Evolutionary conservation across 345 rosid genomes (phyloP).

Genomic region (Psidium friedrichsthalianum): DNA sequence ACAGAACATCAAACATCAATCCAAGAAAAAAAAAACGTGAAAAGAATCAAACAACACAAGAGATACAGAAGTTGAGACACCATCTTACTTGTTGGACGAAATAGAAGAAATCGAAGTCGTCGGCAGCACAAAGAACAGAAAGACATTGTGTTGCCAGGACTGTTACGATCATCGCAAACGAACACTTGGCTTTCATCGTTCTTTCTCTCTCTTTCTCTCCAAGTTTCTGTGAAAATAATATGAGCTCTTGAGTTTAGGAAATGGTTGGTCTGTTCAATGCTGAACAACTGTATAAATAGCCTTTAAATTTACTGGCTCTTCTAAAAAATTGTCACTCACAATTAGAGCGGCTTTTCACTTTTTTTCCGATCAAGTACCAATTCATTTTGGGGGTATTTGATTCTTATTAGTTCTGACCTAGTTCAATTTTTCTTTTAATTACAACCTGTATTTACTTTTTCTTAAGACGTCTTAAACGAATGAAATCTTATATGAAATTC

Average conservation of each 20-base stretch:
- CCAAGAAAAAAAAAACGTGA: background rate
- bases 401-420: background rate
- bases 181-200: conserved; percentile 7
- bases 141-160: conserved; percentile 33
- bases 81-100: conserved; percentile 54
- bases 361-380: background rate
- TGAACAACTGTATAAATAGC: background rate
- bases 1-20: background rate
- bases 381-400: background rate
- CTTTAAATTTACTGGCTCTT: background rate
- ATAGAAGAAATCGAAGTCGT: conserved; percentile 84
- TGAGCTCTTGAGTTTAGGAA: background rate
- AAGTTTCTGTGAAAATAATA: background rate
- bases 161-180: conserved; percentile 14
- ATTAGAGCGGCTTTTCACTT: background rate
- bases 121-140: conserved; percentile 22
- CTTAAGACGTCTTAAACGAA: background rate
- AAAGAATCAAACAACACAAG: background rate
- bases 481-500: background rate
- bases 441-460: background rate
- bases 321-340: no score
- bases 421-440: background rate
- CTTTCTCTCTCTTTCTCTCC: background rate
- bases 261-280: background rate
- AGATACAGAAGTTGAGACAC: background rate